A percentile compares a stretch with the other conserved stretches of the same genome.
Conservation (phyloP, 768 basidiomycete genomes). For the Termitomyces sp. region DNA sequence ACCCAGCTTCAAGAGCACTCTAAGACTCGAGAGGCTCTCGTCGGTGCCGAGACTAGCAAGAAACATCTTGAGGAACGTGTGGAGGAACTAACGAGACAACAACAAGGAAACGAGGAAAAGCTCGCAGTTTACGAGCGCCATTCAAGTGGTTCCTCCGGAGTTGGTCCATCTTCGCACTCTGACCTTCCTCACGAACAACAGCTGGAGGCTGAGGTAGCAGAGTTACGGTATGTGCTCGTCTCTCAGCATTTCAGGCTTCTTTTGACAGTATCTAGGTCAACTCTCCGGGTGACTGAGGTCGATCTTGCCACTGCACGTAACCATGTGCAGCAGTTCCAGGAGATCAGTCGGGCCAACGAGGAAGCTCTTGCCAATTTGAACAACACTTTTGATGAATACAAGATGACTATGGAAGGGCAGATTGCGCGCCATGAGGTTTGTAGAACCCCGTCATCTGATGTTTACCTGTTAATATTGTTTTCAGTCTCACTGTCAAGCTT, state of each 20-base stretch:
- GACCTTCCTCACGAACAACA: slow-evolving; percentile 68
- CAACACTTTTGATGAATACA: slow-evolving; percentile 76
- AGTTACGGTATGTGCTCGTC: slow-evolving; percentile 54
- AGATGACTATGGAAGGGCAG: slow-evolving; percentile 63
- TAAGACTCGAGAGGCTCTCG: slow-evolving; percentile 63
- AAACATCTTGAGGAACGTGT: slow-evolving; percentile 73
- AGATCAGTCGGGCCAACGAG: slow-evolving; percentile 81
- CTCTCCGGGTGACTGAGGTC: slow-evolving; percentile 72
- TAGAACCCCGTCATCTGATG: background rate
- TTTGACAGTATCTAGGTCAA: slow-evolving; percentile 41
- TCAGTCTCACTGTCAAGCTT: slow-evolving; percentile 58
- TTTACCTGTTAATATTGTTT: background rate
- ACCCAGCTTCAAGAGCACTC: slow-evolving; percentile 57
- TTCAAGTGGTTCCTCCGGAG: slow-evolving; percentile 27
- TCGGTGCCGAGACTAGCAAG: slow-evolving; percentile 73
- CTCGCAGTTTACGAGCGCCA: slow-evolving; percentile 82
- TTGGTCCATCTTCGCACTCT: slow-evolving; percentile 32
- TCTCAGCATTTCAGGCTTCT: background rate
- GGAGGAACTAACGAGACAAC: slow-evolving; percentile 52
- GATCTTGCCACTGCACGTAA: slow-evolving; percentile 66
- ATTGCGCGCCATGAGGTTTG: slow-evolving; percentile 64
- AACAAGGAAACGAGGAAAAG: slow-evolving; percentile 80
- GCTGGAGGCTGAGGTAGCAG: slow-evolving; percentile 79
- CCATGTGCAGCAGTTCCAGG: slow-evolving; percentile 81
- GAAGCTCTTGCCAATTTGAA: slow-evolving; percentile 67